phyloP scores from a whole-genome alignment of 768 basidiomycete genomes.

The Tulasnella sp. region DNA sequence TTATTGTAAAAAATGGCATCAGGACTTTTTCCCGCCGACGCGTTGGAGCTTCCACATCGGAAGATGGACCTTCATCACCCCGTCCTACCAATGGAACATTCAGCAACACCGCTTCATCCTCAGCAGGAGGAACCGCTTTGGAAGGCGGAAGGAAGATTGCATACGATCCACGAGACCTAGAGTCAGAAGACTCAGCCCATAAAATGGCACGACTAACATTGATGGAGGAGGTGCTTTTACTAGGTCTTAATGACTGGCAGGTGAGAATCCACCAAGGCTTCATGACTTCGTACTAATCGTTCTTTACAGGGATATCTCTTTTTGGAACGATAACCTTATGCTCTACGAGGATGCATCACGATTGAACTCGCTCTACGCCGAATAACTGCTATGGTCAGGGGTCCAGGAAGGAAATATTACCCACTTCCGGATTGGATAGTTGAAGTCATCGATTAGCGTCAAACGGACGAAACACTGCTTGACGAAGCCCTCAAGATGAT shows the following conservation, averaged over 20 bases:
- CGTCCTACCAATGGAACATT: no score
- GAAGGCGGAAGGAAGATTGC: slow-evolving; percentile 79
- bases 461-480: slow-evolving; percentile 88
- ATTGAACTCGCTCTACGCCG: slow-evolving; percentile 91
- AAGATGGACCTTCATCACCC: no score
- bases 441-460: slow-evolving; percentile 79
- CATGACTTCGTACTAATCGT: no score
- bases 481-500: slow-evolving; percentile 95
- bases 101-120: no score
- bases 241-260: slow-evolving; percentile 93
- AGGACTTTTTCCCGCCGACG: no score
- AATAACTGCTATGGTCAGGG: slow-evolving; percentile 78
- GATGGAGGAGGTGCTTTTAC: slow-evolving; percentile 87
- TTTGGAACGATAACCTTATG: slow-evolving; percentile 99
- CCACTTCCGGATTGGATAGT: slow-evolving; percentile 70
- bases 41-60: no score
- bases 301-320: slow-evolving; percentile 69
- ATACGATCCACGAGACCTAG: slow-evolving; percentile 82
- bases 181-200: slow-evolving; percentile 58
- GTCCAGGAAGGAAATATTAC: slow-evolving; percentile 58
- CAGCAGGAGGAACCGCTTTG: slow-evolving; percentile 74
- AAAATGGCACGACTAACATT: slow-evolving; percentile 79
- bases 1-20: no score
- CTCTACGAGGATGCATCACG: slow-evolving; percentile 91
- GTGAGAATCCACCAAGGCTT: slow-evolving; percentile 30